Percentiles rank a stretch among this genome's conserved stretches.
These are phyloP conservation scores for Medicago lupulina DNA, from an alignment of 306 rosid genomes.

Conservation along the genomic window DNA sequence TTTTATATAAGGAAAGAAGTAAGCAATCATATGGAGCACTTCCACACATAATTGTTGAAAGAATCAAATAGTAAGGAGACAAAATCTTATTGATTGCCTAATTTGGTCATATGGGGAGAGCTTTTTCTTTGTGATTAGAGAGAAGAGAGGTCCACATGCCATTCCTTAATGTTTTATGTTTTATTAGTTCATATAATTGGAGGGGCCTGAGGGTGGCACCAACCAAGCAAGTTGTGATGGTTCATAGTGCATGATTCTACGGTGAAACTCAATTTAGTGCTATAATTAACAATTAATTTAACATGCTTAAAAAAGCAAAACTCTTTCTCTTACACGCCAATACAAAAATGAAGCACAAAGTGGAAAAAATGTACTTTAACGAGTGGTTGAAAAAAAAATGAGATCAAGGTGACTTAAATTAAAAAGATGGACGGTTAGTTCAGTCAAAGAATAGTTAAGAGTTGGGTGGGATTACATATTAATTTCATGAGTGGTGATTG, in stretches of 20 bases:
- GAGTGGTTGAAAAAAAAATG: constrained; percentile 2
- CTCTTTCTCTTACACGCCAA: constrained; percentile 27
- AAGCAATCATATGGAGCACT: constrained; percentile 49
- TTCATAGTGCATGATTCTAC: constrained; percentile 37
- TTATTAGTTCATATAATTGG: constrained; percentile 49
- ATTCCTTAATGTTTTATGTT: constrained; percentile 29
- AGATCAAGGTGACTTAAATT: constrained; percentile 7
- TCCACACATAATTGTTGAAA: constrained; percentile 39
- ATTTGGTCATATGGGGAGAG: constrained; percentile 28
- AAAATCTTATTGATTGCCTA: constrained; percentile 42
- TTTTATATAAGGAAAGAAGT: constrained; percentile 39
- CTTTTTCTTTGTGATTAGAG: constrained; percentile 53
- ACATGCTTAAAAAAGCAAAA: constrained; percentile 21
- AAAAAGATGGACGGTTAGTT: constrained; percentile 6
- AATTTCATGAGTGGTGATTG: constrained; percentile 35
- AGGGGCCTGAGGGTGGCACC: constrained; percentile 42
- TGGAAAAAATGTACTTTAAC: constrained; percentile 16
- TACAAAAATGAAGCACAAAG: constrained; percentile 13
- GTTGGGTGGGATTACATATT: constrained; percentile 23
- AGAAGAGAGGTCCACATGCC: constrained; percentile 50
- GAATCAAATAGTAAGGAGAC: constrained; percentile 48
- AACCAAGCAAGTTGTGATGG: constrained; percentile 47
- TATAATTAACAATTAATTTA: constrained; percentile 29
- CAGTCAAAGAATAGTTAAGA: constrained; percentile 23
- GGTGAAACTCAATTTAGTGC: constrained; percentile 47